Conservation (phyloP, 768 basidiomycete genomes). For the Dacryopinax spathularia region DNA sequence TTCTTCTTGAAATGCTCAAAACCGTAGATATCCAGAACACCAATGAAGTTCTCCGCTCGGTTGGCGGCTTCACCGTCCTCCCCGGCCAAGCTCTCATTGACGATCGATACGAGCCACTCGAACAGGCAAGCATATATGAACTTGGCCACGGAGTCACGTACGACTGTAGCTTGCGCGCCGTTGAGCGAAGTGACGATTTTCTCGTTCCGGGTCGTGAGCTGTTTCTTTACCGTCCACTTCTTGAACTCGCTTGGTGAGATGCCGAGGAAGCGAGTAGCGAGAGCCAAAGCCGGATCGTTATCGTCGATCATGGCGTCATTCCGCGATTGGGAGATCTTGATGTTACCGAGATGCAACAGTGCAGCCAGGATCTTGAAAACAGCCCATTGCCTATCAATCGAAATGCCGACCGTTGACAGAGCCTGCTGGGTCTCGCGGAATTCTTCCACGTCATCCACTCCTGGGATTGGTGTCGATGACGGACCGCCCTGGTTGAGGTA, state of each 20-base stretch:
- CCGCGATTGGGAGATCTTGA: constrained; percentile 70
- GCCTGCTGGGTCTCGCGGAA: constrained; percentile 89
- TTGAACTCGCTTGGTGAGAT: constrained; percentile 86
- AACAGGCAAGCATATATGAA: constrained; percentile 98
- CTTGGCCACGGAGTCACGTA: constrained; percentile 92
- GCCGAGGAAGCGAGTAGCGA: constrained; percentile 82
- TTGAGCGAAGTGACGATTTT: constrained; percentile 85
- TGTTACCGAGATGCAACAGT: constrained; percentile 93
- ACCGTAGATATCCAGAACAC: constrained; percentile 94
- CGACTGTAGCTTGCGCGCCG: constrained; percentile 79
- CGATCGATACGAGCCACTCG: constrained; percentile 94
- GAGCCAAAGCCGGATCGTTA: constrained; percentile 58
- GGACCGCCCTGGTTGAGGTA: constrained; percentile 91
- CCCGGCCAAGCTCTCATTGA: constrained; percentile 94
- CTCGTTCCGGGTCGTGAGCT: constrained; percentile 84
- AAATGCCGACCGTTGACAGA: constrained; percentile 90
- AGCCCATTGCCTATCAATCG: constrained; percentile 95
- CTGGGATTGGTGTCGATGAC: constrained; percentile 66
- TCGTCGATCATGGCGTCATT: constrained; percentile 77
- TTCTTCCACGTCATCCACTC: constrained; percentile 93
- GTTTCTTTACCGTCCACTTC: constrained; percentile 98
- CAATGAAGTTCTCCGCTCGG: constrained; percentile 95
- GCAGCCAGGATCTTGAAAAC: constrained; percentile 90
- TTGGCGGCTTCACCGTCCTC: constrained; percentile 83
- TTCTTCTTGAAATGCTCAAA: constrained; percentile 90